Evolutionary conservation across 345 rosid genomes (phyloP).

Genomic region (Eucalyptus cloeziana): DNA sequence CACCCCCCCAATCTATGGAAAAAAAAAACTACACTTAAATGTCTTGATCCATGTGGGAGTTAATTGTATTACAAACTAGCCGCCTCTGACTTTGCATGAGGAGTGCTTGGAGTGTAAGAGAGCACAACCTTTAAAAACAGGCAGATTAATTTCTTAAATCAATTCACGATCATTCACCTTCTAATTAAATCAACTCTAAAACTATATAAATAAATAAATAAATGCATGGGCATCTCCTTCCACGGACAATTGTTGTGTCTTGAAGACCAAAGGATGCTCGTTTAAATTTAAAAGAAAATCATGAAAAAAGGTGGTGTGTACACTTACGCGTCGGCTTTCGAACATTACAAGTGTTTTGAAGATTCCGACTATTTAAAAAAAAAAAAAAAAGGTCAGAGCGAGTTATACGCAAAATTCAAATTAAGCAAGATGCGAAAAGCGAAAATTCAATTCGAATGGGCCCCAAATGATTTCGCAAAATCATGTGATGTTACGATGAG

Average conservation of each 20-base stretch:
- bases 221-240: neutral
- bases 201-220: neutral
- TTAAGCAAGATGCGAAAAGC: neutral
- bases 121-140: neutral
- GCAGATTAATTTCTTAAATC: neutral
- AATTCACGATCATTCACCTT: neutral
- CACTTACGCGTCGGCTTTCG: rapidly evolving
- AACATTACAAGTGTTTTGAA: neutral
- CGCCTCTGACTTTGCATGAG: neutral
- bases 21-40: neutral
- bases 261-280: neutral
- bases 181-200: neutral
- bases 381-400: neutral
- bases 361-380: neutral
- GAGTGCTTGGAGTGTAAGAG: neutral
- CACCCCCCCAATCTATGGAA: neutral
- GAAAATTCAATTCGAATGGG: neutral
- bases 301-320: neutral
- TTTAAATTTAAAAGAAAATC: neutral
- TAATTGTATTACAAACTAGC: neutral
- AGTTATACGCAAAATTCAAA: neutral
- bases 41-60: neutral
- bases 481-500: neutral
- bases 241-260: neutral
- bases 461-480: neutral